Base-by-base conservation (phyloP, 2,329 filamentous ascomycete species). In the Camptophora hylomeconis region DNA sequence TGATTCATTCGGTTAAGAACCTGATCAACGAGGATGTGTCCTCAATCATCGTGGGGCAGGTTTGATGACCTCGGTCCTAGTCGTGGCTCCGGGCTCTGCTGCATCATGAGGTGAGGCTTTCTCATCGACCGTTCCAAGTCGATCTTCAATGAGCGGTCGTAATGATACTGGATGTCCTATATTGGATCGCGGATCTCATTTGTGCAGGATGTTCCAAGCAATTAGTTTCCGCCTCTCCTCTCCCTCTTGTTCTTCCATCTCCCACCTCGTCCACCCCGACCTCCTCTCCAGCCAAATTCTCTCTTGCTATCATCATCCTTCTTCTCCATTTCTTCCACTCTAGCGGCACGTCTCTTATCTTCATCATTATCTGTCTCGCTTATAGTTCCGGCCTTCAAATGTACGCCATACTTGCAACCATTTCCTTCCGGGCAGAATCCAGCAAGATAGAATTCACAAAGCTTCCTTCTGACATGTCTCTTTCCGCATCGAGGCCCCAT, bases 351-450 rank as follows among this genome's bases (percentile, higher is more conserved):
- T 21, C 35, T 27, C n/a, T 32, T 28, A 9, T 45, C 41, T 14
- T 26, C 35, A 7, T 35, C 37, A 8, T 25, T 33, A 8, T 37
- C 35, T 17, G 17, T 31, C 5, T 22, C 32, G 7, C 21, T 21
- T 12, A 22, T 28, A 3, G 21, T 17, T 17, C 22, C 32, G 26
- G 11, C 38, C 20, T 42, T 46, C 3, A 46, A 32, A 54, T 98
- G 89, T 5, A 82, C 78, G 12, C 81, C 81, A 39, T 78, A 71
- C 48, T 73, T 75, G 57, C 89, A 98, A 5, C 62, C 61, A 37
- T 53, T 55, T 54, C 76, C 87, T 31, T 92, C 80, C 0, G 89
- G 89, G 51, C 89, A 98, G 61, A 98, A 98, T 2, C 89, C 89
- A 5, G 83, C 83, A 10, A 95, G 62, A 50, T 92, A 98, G 52